A percentile compares a stretch with the other conserved stretches of the same genome.
Conservation (phyloP, 78 protist species). For the Planoprotostelium fungivorum region DNA sequence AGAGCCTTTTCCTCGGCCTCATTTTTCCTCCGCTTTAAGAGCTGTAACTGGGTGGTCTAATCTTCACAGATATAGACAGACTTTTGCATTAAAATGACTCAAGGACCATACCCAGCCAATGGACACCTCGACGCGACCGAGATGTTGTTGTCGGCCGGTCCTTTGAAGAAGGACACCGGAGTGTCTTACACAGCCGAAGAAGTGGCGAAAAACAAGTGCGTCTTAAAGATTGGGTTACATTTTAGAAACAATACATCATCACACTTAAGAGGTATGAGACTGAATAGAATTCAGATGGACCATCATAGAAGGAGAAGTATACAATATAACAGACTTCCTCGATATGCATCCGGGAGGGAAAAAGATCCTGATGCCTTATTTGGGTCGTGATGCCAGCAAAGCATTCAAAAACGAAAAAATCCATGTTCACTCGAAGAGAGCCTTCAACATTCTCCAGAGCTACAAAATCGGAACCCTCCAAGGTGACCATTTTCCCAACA, state of each 20-base stretch:
- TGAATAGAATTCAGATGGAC: slow-evolving; percentile 33
- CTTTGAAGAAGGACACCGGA: not conserved
- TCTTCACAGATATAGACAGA: no score
- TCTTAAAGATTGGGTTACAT: not conserved
- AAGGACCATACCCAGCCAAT: no score
- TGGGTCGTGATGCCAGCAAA: slow-evolving; percentile 37
- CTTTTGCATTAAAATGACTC: no score
- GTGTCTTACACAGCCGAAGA: not conserved
- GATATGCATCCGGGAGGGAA: slow-evolving; percentile 62
- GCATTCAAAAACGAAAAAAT: slow-evolving; percentile 27
- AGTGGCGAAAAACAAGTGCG: not conserved
- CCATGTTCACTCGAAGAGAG: slow-evolving; percentile 48
- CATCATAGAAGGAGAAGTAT: slow-evolving; percentile 51
- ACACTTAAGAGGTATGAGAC: no score
- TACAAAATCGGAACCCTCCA: slow-evolving; percentile 28
- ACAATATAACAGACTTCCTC: slow-evolving; percentile 38
- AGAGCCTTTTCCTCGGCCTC: no score
- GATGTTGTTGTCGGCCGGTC: no score
- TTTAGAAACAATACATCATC: no score
- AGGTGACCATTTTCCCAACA: slow-evolving; percentile 26
- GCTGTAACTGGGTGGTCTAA: no score
- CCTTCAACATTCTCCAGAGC: slow-evolving; percentile 45
- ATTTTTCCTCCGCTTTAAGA: no score
- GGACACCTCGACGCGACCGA: no score
- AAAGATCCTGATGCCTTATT: slow-evolving; percentile 34